Percentiles rank a stretch among this genome's conserved stretches.
phyloP scores from a whole-genome alignment of 805 yeast genomes.

The Suhomyces tanzawaensis region DNA sequence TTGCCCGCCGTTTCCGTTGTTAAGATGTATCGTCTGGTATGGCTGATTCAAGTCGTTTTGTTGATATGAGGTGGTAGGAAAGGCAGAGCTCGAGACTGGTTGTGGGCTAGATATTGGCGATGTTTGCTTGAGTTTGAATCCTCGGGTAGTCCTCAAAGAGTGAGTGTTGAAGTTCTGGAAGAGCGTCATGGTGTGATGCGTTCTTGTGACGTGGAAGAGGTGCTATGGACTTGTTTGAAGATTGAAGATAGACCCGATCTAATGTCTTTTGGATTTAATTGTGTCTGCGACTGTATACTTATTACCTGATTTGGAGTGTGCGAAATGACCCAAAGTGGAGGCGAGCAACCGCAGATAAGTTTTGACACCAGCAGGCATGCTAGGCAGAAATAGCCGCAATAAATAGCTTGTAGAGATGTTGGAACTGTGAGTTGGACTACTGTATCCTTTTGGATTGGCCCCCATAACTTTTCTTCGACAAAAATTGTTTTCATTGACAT shows the following conservation, averaged over 20 bases:
- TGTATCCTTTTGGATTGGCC: no score
- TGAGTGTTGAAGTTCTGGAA: constrained; percentile 46
- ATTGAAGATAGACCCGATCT: background rate
- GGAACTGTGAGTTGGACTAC: no score
- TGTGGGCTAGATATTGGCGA: constrained; percentile 42
- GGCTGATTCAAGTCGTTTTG: constrained; percentile 15
- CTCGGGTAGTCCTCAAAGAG: constrained; percentile 40
- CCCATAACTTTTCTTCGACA: no score
- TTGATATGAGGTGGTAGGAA: constrained; percentile 27
- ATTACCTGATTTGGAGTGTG: background rate
- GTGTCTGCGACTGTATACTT: no score
- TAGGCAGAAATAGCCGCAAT: no score
- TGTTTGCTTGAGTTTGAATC: constrained; percentile 40
- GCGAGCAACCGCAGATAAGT: no score
- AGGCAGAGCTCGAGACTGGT: constrained; percentile 32
- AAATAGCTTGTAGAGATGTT: no score
- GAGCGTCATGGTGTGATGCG: constrained; percentile 30
- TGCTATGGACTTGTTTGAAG: background rate
- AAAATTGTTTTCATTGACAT: no score
- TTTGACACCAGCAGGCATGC: no score
- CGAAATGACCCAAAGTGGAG: no score
- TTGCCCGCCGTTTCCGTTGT: constrained; percentile 20
- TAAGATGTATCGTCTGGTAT: constrained; percentile 30
- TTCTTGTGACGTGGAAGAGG: no score
- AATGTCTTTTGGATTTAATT: no score